Evolutionary conservation across 345 rosid genomes (phyloP), one percentile per base, ranked within the genome.

Genomic region (Eucalyptus regnans): DNA sequence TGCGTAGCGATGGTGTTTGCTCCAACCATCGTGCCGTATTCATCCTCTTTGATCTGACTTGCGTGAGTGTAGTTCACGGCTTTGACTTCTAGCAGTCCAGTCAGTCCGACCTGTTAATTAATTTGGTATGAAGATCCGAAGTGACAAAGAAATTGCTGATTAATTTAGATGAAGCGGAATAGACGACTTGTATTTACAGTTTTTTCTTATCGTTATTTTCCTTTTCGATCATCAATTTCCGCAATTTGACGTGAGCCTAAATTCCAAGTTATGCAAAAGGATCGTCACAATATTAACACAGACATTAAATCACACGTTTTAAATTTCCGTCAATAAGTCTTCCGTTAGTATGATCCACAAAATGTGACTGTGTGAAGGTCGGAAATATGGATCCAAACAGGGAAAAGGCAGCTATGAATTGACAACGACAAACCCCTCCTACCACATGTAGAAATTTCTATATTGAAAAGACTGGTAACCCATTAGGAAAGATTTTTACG

Each of bases 1-100:
- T 95, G 93, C 79, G 94, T 92, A 86, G 95, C 98, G 86, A 96
- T 86, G n/a, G 95, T 90, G 91, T 95, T 94, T 51, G 92, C 94
- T 7, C 96, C 95, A 7, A 96, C 93, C 7, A 96, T 85, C 2
- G 97, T 94, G 9, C 99, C 98, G 58, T 92, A 92, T 13, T 90
- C 92, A 81, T 88, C 80, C 14, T 90, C 89, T 33, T 88, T 90
- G 89, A 93, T 91, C 66, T 94, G 95, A 48, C 92, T 88, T 58
- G 31, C 93, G 12, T 92, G 92, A 46, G 90, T 91, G 88, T 93
- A 94, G 64, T 94, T 49, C 9, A 94, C 92, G 50, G 94, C 96
- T 89, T 96, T 94, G 86, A 93, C 90, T 88, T 92, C 92, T 46
- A 96, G 86, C 33, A 96, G 88, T 14, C 98, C 99, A 4, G 96